Evolutionary conservation across 2,329 filamentous ascomycete species (phyloP).

Genomic region (Ophiostoma triangulosporum): DNA sequence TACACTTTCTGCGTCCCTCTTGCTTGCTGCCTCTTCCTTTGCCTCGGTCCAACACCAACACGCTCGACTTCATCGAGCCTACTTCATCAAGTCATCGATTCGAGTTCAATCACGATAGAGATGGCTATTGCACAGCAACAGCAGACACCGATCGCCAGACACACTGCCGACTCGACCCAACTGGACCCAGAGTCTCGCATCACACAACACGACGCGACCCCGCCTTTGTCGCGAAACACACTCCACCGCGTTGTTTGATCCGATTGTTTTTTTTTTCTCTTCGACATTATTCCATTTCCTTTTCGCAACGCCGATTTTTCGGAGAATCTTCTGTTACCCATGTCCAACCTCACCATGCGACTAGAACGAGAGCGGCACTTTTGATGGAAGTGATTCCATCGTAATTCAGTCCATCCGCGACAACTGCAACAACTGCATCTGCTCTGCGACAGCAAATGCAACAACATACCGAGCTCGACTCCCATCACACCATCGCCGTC

Average conservation of each 20-base stretch:
- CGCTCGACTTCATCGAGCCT: no score
- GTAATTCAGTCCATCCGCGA: not conserved
- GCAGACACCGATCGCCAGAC: not conserved
- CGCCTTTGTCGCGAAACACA: conserved; percentile 1
- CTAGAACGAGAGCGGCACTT: no score
- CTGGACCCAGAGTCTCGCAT: not conserved
- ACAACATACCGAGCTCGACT: no score
- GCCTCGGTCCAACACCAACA: no score
- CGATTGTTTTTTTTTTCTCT: not conserved
- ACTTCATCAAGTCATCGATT: no score
- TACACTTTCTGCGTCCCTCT: not conserved
- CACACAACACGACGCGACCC: not conserved
- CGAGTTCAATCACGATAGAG: not conserved
- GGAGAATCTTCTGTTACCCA: not conserved
- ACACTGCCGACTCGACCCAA: not conserved
- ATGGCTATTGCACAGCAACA: not conserved
- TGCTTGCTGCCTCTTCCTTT: not conserved
- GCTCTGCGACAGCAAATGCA: not conserved
- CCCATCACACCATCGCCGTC: not conserved
- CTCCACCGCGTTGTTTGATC: not conserved
- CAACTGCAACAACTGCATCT: not conserved
- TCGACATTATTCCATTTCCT: not conserved
- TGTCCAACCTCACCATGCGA: not conserved
- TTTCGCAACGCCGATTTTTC: not conserved
- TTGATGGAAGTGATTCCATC: not conserved